phyloP scores from a whole-genome alignment of 352 stramenopile species.

The Phytophthora megakarya region DNA sequence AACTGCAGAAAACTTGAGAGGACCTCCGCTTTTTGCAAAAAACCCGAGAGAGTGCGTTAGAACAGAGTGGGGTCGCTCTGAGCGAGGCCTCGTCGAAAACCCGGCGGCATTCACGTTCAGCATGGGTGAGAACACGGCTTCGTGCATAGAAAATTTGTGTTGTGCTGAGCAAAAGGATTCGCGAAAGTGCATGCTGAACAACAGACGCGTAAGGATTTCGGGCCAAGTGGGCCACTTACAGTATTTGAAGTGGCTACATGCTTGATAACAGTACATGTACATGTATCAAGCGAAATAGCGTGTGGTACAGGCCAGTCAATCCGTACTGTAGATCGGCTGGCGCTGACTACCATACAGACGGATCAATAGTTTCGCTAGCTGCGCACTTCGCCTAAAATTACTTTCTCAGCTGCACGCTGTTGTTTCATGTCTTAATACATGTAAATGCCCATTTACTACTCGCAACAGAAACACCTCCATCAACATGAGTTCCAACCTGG shows the following conservation, averaged over 20 bases:
- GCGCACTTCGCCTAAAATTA: too few relatives aligned
- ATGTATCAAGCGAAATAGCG: conserved; percentile 4
- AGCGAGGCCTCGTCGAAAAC: conserved; percentile 16
- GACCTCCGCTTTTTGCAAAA: too few relatives aligned
- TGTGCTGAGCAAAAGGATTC: conserved; percentile 9
- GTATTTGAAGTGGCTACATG: conserved; percentile 9
- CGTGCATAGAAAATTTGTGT: conserved; percentile 27
- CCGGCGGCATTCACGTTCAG: conserved; percentile 3
- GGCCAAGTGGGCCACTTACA: too few relatives aligned
- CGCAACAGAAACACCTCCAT: background rate
- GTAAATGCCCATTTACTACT: background rate
- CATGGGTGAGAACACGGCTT: conserved; percentile 29
- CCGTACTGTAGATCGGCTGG: conserved; percentile 8
- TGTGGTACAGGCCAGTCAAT: conserved; percentile 11
- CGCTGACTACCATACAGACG: background rate
- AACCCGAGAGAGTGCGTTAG: conserved; percentile 26
- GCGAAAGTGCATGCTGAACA: too few relatives aligned
- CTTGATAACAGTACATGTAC: background rate
- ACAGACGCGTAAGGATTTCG: too few relatives aligned
- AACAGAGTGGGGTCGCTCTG: conserved; percentile 10
- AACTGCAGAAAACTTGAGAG: too few relatives aligned
- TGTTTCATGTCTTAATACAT: too few relatives aligned
- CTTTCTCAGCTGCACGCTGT: too few relatives aligned
- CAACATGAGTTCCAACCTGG: too few relatives aligned
- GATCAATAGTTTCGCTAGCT: conserved; percentile 6